Percentiles rank a stretch among this genome's conserved stretches.
These are phyloP conservation scores for Grifola frondosa DNA, from an alignment of 1,284 basidiomycete species.

Conservation along the genomic window DNA sequence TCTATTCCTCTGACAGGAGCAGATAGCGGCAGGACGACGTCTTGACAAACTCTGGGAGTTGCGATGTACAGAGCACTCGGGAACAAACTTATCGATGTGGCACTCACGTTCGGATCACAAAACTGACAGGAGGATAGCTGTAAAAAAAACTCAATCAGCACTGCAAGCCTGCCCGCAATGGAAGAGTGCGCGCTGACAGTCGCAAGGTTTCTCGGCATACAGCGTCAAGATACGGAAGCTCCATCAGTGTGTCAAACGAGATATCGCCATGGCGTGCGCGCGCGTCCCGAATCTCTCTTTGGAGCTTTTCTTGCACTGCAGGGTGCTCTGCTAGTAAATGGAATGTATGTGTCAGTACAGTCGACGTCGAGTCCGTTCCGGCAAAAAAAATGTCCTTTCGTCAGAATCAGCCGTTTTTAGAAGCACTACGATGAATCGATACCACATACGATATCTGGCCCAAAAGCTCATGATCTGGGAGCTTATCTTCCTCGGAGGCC, in stretches of 20 bases:
- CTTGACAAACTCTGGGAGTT: constrained; percentile 18
- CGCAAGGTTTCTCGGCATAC: constrained; percentile 27
- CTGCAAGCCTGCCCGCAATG: not conserved
- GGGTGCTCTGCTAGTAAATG: constrained; percentile 2
- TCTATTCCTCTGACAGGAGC: constrained; percentile 16
- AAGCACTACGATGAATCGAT: not conserved
- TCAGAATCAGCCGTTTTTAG: too few species aligned
- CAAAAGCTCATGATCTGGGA: constrained; percentile 28
- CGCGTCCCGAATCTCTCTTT: not conserved
- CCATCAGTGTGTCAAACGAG: constrained; percentile 8
- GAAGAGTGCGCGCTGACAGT: too few species aligned
- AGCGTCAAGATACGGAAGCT: constrained; percentile 50
- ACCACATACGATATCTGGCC: constrained; percentile 31
- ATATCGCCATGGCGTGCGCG: constrained; percentile 23
- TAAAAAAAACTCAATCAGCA: not conserved
- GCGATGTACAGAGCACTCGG: not conserved
- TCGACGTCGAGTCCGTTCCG: constrained; percentile 18
- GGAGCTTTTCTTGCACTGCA: not conserved
- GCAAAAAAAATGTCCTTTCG: constrained; percentile 13
- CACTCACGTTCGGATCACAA: constrained; percentile 4
- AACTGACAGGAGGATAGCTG: not conserved
- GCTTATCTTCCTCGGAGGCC: constrained; percentile 23
- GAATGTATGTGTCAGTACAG: constrained; percentile 6
- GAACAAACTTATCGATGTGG: too few species aligned
- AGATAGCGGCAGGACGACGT: constrained; percentile 22